A percentile compares a stretch with the other conserved stretches of the same genome.
These are phyloP conservation scores for Erodium moschatum DNA, from an alignment of 441 rosid species.

Conservation along the genomic window DNA sequence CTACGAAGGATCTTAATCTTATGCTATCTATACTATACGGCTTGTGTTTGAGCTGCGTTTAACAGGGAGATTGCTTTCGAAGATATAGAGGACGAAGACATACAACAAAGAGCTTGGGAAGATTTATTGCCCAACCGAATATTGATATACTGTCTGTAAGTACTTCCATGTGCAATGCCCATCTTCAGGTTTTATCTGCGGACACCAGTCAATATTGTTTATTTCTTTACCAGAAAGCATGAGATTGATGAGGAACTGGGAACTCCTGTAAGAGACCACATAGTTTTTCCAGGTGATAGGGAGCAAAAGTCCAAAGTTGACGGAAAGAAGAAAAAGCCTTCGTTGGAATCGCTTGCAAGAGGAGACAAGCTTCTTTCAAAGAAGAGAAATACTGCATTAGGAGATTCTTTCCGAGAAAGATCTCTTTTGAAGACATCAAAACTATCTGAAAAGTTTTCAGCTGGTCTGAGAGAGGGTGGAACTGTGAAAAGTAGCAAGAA, in stretches of 20 bases:
- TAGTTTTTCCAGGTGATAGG: constrained; percentile 51
- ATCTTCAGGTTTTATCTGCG: constrained; percentile 13
- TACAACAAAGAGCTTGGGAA: constrained; percentile 68
- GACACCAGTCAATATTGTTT: constrained; percentile 19
- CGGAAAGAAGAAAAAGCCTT: constrained; percentile 29
- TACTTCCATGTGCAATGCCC: constrained; percentile 13
- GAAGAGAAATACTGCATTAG: constrained; percentile 28
- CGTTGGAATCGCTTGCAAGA: constrained; percentile 27
- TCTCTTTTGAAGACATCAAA: constrained; percentile 26
- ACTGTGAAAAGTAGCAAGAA: constrained; percentile 29
- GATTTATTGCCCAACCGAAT: constrained; percentile 56
- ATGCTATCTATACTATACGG: neutral
- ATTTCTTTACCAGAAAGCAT: constrained; percentile 50
- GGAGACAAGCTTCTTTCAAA: constrained; percentile 29
- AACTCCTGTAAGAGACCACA: constrained; percentile 74
- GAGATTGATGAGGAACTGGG: constrained; percentile 49
- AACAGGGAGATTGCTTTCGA: constrained; percentile 47
- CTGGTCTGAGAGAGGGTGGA: constrained; percentile 29
- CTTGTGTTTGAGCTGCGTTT: constrained; percentile 11
- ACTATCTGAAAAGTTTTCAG: constrained; percentile 21
- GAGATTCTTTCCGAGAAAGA: constrained; percentile 28
- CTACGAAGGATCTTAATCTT: neutral
- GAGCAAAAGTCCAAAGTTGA: constrained; percentile 25
- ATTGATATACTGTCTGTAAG: constrained; percentile 85
- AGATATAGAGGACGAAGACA: constrained; percentile 38